phyloP scores from a whole-genome alignment of 2,329 filamentous ascomycete species.

The Colletotrichum gigasporum region DNA sequence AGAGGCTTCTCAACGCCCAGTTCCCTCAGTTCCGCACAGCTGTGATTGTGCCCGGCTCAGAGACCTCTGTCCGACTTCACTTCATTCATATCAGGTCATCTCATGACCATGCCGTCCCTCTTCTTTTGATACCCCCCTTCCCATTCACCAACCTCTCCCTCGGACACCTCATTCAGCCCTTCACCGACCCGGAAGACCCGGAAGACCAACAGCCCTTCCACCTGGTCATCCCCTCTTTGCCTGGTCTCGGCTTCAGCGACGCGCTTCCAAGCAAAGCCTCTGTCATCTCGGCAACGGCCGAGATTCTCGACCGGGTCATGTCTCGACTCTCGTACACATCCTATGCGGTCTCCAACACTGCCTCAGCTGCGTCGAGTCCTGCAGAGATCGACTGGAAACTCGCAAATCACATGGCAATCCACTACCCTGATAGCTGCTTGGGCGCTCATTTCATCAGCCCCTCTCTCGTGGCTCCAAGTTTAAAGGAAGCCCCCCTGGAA shows the following conservation, averaged over 20 bases:
- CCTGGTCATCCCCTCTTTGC: constrained; percentile 72
- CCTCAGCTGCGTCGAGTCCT: constrained; percentile 55
- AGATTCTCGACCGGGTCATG: constrained; percentile 69
- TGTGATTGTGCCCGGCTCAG: constrained; percentile 52
- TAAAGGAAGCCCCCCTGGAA: constrained; percentile 51
- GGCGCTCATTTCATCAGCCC: constrained; percentile 71
- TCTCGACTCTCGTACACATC: constrained; percentile 63
- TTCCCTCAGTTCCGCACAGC: constrained; percentile 73
- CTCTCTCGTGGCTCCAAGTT: constrained; percentile 58
- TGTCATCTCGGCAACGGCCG: constrained; percentile 62
- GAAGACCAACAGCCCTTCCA: constrained; percentile 65
- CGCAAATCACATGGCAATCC: constrained; percentile 56
- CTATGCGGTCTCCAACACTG: constrained; percentile 67
- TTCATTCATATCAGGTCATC: constrained; percentile 70
- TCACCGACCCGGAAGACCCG: constrained; percentile 62
- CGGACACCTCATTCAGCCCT: constrained; percentile 60
- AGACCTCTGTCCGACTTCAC: constrained; percentile 64
- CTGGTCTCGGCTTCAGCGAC: constrained; percentile 75
- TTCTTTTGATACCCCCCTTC: constrained; percentile 73
- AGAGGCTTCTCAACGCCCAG: constrained; percentile 63
- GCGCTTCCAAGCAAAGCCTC: constrained; percentile 59
- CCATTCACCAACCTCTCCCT: constrained; percentile 72
- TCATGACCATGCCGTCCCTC: constrained; percentile 64
- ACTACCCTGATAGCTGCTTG: constrained; percentile 60
- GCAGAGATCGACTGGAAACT: constrained; percentile 63